phyloP scores from a whole-genome alignment of 192 early-diverging fungal genomes.

The Linnemannia exigua region DNA sequence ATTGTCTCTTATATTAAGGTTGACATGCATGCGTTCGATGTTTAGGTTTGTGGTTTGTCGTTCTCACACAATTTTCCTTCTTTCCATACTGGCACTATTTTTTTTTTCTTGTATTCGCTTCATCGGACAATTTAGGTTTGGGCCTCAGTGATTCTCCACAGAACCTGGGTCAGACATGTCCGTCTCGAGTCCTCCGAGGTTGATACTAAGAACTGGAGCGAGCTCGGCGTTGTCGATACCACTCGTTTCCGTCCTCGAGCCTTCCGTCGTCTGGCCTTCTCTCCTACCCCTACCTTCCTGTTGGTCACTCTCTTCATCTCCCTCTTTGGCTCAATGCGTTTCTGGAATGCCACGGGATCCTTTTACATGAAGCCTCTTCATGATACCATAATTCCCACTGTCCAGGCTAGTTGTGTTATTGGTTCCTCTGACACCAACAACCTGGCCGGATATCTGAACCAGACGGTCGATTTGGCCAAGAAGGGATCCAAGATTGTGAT shows the following conservation, averaged over 20 bases:
- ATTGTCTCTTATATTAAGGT: neutral
- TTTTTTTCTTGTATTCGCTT: neutral
- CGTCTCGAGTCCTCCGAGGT: constrained; percentile 14
- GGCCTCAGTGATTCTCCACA: constrained; percentile 33
- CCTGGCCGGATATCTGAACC: constrained; percentile 28
- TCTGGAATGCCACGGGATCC: constrained; percentile 46
- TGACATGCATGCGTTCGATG: neutral
- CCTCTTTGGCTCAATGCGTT: constrained; percentile 50
- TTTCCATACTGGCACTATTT: neutral
- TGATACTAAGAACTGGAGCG: constrained; percentile 9
- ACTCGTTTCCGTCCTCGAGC: neutral
- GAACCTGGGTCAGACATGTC: constrained; percentile 20
- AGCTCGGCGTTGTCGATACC: neutral
- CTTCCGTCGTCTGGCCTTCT: constrained; percentile 13
- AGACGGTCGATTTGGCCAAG: constrained; percentile 37
- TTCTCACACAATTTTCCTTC: neutral
- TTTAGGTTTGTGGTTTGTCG: neutral
- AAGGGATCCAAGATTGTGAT: constrained; percentile 50
- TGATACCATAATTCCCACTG: constrained; percentile 33
- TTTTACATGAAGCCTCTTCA: constrained; percentile 36
- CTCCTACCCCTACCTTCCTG: constrained; percentile 41
- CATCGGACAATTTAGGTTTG: constrained; percentile 16
- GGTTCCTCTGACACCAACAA: constrained; percentile 6
- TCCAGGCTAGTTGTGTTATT: constrained; percentile 46
- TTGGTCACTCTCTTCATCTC: constrained; percentile 26